These are phyloP conservation scores for Cercophora samala DNA, from an alignment of 495 filamentous ascomycete genomes.

Conservation along the genomic window DNA sequence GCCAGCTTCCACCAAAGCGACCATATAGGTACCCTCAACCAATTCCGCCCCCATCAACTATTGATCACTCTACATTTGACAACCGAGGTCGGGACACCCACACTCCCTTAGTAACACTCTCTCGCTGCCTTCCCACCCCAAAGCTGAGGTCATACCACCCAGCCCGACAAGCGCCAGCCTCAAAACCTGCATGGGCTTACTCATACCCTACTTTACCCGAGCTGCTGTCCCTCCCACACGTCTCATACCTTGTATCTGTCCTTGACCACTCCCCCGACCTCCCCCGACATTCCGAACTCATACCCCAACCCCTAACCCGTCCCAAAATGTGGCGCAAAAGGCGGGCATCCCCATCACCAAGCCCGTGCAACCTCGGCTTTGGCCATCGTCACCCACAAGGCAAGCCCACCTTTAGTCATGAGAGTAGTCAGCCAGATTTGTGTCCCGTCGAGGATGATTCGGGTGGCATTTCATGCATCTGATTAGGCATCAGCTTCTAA, in stretches of 20 bases:
- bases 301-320: neutral
- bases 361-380: neutral
- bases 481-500: too few relatives aligned
- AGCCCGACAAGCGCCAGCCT: neutral
- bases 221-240: neutral
- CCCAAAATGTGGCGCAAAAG: neutral
- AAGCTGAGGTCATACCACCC: neutral
- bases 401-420: neutral
- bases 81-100: neutral
- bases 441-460: neutral
- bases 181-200: neutral
- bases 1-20: neutral
- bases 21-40: neutral
- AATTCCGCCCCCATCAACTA: neutral
- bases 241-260: neutral
- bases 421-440: neutral
- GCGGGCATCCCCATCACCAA: neutral
- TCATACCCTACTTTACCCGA: neutral
- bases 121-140: neutral
- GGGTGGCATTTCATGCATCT: neutral
- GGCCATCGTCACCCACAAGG: too few relatives aligned
- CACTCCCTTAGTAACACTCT: neutral
- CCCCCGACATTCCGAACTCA: neutral
- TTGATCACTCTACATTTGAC: constrained; percentile 1
- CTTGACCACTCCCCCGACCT: neutral